These are phyloP conservation scores for Phlebopus sp. DNA, from an alignment of 1,284 basidiomycete genomes.

Conservation along the genomic window DNA sequence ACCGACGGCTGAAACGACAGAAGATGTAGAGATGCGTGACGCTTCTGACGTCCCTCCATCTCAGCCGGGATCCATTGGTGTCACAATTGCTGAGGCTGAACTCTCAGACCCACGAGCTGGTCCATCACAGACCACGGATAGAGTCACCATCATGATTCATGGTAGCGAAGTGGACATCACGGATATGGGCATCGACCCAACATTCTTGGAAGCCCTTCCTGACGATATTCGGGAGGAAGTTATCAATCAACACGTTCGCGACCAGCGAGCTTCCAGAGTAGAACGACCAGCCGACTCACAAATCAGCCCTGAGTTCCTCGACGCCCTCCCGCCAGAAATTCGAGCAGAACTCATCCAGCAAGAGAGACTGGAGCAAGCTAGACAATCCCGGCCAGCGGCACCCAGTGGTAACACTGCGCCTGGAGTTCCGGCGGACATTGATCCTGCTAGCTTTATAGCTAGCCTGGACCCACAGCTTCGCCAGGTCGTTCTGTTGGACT, in stretches of 20 bases:
- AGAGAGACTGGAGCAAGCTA: conserved; percentile 80
- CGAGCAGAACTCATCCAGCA: conserved; percentile 96
- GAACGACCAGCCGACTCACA: conserved; percentile 77
- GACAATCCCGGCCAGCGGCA: conserved; percentile 51
- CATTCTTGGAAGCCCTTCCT: conserved; percentile 95
- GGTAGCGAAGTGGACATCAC: conserved; percentile 97
- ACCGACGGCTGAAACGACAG: conserved; percentile 12
- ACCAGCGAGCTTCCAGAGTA: conserved; percentile 75
- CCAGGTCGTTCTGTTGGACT: conserved; percentile 84
- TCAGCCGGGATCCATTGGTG: conserved; percentile 13
- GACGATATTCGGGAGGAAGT: conserved; percentile 99
- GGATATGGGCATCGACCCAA: conserved; percentile 97
- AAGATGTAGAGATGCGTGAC: conserved; percentile 31
- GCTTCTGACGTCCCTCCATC: conserved; percentile 8
- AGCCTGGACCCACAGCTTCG: conserved; percentile 83
- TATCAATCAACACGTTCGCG: conserved; percentile 94
- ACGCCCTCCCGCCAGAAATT: conserved; percentile 94
- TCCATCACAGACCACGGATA: conserved; percentile 40
- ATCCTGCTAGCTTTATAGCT: conserved; percentile 85
- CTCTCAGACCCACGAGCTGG: conserved; percentile 15
- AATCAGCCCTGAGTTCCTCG: conserved; percentile 93
- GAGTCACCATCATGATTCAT: conserved; percentile 86
- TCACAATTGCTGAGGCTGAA: conserved; percentile 16
- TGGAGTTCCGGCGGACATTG: conserved; percentile 67
- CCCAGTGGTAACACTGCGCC: conserved; percentile 36